These are phyloP conservation scores for Penicillium frequentans DNA, from an alignment of 2,329 filamentous ascomycete genomes.

Conservation along the genomic window DNA sequence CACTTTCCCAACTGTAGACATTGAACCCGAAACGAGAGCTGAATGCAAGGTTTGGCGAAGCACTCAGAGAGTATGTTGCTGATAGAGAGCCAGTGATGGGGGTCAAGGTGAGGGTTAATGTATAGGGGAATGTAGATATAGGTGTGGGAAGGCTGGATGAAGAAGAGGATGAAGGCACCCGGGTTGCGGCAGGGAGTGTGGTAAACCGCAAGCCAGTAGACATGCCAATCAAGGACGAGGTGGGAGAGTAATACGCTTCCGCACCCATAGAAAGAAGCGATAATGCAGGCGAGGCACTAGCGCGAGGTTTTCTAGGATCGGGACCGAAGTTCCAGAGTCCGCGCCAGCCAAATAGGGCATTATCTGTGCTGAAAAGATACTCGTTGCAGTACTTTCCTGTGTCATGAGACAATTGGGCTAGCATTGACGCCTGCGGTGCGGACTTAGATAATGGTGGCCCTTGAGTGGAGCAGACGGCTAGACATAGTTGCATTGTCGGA, in stretches of 20 bases:
- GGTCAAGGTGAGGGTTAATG: slow-evolving; percentile 88
- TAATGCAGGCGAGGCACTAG: slow-evolving; percentile 60
- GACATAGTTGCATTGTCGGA: slow-evolving; percentile 73
- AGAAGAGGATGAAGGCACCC: slow-evolving; percentile 23
- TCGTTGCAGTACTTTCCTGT: slow-evolving; percentile 84
- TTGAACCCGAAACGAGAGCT: slow-evolving; percentile 96
- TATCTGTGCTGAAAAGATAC: slow-evolving; percentile 89
- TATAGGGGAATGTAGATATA: slow-evolving; percentile 79
- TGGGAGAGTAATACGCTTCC: slow-evolving; percentile 90
- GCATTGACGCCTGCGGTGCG: slow-evolving; percentile 45
- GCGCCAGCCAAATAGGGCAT: slow-evolving; percentile 79
- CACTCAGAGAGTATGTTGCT: slow-evolving; percentile 87
- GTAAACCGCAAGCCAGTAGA: slow-evolving; percentile 87
- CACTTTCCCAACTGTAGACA: slow-evolving; percentile 96
- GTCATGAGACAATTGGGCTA: slow-evolving; percentile 64
- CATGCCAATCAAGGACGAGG: slow-evolving; percentile 92
- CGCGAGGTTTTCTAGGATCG: slow-evolving; percentile 46
- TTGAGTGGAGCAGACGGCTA: slow-evolving; percentile 57
- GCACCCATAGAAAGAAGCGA: slow-evolving; percentile 85
- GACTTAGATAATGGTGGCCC: slow-evolving; percentile 44
- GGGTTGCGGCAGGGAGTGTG: slow-evolving; percentile 65
- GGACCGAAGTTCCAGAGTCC: slow-evolving; percentile 94
- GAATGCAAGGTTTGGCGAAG: slow-evolving; percentile 77
- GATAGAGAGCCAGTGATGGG: slow-evolving; percentile 92
- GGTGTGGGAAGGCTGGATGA: slow-evolving; percentile 28